Base-by-base conservation (phyloP, 2,329 filamentous ascomycete genomes). In the Aspergillus ochraceus region DNA sequence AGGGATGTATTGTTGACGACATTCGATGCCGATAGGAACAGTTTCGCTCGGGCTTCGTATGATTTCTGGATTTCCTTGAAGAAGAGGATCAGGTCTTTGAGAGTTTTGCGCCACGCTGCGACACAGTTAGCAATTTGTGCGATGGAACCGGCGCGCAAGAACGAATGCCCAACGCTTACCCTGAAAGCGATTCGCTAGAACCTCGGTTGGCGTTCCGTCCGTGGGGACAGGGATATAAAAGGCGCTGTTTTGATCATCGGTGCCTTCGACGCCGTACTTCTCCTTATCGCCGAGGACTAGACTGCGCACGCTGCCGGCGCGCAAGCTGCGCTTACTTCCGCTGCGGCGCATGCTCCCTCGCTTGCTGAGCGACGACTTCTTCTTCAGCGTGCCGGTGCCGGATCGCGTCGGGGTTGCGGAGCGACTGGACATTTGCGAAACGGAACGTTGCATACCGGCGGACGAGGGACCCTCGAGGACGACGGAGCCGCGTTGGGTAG, bases 1-100 rank as follows among this genome's bases (percentile, higher is more conserved):
- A 89, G 84, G 8, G 86, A 77, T 26, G 90, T 90, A 71, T 92
- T 96, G 76, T 92, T 92, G 68, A 96, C 86, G 17, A 92, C 85
- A 70, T 93, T 93, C 56, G 90, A 89, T 9, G 96, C 86, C 68
- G 96, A 96, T 60, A 91, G 75, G 4, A 96, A 82, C 8, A 89
- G 86, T 74, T 97, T 98, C 29, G 90, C 85, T 62, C 90, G 88
- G 58, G 89, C 84, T 71, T 99, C 94, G 76, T 97, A 97, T 52
- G 93, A 91, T 54, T 85, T 85, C 72, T 97, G 92, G 51, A 98
- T 88, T 74, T 98, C 95, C 68, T 91, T 88, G 74, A 97, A 98
- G 75, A 97, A 98, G 58, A 90, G 81, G 66, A 98, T 97, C 49
- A 98, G 83, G 66, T 97, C 93, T 75, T 98, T 98, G 55, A 99